Conservation (phyloP, 306 rosid genomes). For the Malus sylvestris region DNA sequence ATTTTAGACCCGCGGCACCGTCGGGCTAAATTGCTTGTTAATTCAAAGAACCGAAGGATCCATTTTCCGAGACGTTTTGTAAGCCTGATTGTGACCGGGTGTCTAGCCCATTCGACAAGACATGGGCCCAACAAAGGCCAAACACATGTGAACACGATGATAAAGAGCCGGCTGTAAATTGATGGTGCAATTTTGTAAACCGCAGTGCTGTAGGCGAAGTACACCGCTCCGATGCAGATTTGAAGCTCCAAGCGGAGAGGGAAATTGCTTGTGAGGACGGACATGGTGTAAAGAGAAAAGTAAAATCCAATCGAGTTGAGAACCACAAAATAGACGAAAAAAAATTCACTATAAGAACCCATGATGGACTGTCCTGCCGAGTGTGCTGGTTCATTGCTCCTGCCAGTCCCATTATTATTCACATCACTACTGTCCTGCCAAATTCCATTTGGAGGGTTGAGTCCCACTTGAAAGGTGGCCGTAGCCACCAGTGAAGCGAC, state of each 20-base stretch:
- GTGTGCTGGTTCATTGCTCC: neutral
- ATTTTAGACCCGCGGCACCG: too few relatives aligned
- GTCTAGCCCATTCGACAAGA: too few relatives aligned
- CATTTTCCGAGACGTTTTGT: too few relatives aligned
- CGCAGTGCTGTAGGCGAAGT: neutral
- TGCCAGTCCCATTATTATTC: neutral
- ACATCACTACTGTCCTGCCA: constrained; percentile 11
- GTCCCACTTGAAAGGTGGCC: constrained; percentile 23
- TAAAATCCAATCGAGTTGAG: constrained; percentile 23
- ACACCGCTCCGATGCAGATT: neutral
- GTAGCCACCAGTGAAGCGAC: constrained; percentile 20
- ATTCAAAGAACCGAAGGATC: too few relatives aligned
- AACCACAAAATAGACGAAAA: neutral
- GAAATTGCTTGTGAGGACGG: constrained; percentile 10
- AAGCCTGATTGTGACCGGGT: too few relatives aligned
- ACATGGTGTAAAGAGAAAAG: constrained; percentile 14
- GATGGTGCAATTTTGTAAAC: neutral
- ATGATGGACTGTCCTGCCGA: constrained; percentile 1
- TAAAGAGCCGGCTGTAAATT: neutral
- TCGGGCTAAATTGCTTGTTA: too few relatives aligned
- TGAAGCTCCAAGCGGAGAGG: constrained; percentile 19
- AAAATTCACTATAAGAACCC: neutral
- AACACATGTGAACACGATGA: neutral
- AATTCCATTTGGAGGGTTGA: constrained; percentile 22
- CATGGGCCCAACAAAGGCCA: too few relatives aligned